Percentiles rank a stretch among this genome's conserved stretches.
Conservation (phyloP, 495 filamentous ascomycete species). For the Aspergillus wentii region DNA sequence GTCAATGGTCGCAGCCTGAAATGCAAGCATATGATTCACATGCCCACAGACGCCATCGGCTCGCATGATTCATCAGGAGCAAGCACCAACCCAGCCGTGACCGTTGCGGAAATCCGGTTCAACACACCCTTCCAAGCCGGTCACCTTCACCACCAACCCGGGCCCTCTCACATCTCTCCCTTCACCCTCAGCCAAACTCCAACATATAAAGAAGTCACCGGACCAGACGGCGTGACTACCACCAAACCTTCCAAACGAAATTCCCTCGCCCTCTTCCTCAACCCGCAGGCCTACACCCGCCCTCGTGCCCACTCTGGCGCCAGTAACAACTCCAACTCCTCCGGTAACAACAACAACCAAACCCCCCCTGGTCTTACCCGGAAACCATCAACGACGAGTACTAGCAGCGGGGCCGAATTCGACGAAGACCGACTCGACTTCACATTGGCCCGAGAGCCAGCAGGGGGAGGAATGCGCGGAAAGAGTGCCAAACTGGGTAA, state of each 20-base stretch:
- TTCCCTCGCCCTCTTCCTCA: slow-evolving; percentile 30
- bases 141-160: slow-evolving; percentile 26
- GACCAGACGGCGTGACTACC: too few relatives aligned
- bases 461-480: slow-evolving; percentile 77
- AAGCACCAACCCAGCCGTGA: slow-evolving; percentile 36
- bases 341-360: slow-evolving; percentile 8
- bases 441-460: slow-evolving; percentile 67
- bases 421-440: slow-evolving; percentile 57
- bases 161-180: slow-evolving; percentile 20
- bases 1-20: slow-evolving; percentile 67
- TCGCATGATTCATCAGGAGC: not conserved
- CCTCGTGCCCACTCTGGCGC: slow-evolving; percentile 26
- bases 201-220: too few relatives aligned
- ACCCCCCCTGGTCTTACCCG: slow-evolving; percentile 3
- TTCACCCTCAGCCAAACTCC: slow-evolving; percentile 21
- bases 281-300: slow-evolving; percentile 25
- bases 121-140: slow-evolving; percentile 62
- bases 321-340: slow-evolving; percentile 12
- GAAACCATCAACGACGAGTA: slow-evolving; percentile 23
- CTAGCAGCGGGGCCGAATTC: slow-evolving; percentile 19
- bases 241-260: slow-evolving; percentile 21
- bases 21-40: slow-evolving; percentile 65
- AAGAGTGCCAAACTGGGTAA: slow-evolving; percentile 91
- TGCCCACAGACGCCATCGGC: slow-evolving; percentile 11
- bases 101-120: slow-evolving; percentile 81